These are phyloP conservation scores for Porogramme epimiltina DNA, from an alignment of 1,284 basidiomycete genomes.

Conservation along the genomic window DNA sequence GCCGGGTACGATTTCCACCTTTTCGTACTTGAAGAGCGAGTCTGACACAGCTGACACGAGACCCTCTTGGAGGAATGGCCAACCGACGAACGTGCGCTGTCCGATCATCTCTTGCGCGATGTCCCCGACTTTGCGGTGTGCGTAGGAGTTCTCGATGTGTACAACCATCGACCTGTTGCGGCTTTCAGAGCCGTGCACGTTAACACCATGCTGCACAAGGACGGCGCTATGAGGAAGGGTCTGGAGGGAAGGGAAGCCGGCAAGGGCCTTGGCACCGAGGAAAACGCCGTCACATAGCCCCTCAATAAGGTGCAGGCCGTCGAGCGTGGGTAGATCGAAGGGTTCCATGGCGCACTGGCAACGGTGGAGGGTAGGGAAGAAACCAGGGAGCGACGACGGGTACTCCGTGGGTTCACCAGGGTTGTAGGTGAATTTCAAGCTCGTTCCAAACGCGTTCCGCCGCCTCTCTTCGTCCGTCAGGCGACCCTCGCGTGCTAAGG, in stretches of 20 bases:
- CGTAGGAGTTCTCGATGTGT: slow-evolving; percentile 78
- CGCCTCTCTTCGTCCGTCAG: slow-evolving; percentile 77
- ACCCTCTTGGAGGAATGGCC: slow-evolving; percentile 96
- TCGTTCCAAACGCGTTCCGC: slow-evolving; percentile 82
- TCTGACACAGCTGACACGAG: slow-evolving; percentile 88
- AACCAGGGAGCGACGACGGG: slow-evolving; percentile 90
- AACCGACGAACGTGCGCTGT: slow-evolving; percentile 79
- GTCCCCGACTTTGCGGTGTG: slow-evolving; percentile 68
- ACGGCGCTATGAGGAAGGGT: slow-evolving; percentile 82
- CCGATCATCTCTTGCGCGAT: slow-evolving; percentile 80
- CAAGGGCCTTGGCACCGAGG: slow-evolving; percentile 84
- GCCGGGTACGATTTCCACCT: slow-evolving; percentile 57
- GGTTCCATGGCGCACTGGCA: slow-evolving; percentile 80
- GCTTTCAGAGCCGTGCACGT: slow-evolving; percentile 90
- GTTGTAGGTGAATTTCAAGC: slow-evolving; percentile 80
- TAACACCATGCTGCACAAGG: slow-evolving; percentile 88
- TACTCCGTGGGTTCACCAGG: slow-evolving; percentile 67
- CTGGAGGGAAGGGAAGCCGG: slow-evolving; percentile 94
- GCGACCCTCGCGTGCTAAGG: slow-evolving; percentile 70
- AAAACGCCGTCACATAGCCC: slow-evolving; percentile 90
- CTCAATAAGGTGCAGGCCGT: slow-evolving; percentile 84
- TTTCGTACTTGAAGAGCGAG: slow-evolving; percentile 86
- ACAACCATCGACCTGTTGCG: slow-evolving; percentile 93
- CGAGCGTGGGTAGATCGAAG: slow-evolving; percentile 87
- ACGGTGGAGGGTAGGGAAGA: slow-evolving; percentile 90